These are phyloP conservation scores for Xerocomellus amylosporus DNA, from an alignment of 768 basidiomycete genomes.

Conservation along the genomic window DNA sequence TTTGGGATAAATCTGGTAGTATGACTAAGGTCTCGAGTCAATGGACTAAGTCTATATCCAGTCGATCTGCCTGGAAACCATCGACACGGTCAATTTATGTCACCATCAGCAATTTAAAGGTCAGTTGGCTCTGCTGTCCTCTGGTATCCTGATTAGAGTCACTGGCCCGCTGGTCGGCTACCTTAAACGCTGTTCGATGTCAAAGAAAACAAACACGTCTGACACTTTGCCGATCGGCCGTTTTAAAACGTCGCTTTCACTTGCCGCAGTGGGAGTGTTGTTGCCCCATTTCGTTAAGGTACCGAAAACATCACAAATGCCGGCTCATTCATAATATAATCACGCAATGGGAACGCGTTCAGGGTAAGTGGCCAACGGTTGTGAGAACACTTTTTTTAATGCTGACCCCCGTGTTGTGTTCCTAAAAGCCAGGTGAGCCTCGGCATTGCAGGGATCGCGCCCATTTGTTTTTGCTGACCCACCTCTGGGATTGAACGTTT, in stretches of 20 bases:
- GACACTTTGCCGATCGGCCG: conserved; percentile 12
- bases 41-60: not conserved
- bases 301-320: conserved; percentile 1
- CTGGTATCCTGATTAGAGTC: not conserved
- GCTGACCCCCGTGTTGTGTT: not conserved
- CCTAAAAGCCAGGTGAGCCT: conserved; percentile 12
- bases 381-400: conserved; percentile 3
- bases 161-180: not conserved
- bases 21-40: too few relatives aligned
- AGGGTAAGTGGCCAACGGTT: not conserved
- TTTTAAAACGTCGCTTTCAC: not conserved
- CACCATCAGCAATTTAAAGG: not conserved
- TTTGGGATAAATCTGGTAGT: not conserved
- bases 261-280: not conserved
- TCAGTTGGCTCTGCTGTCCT: not conserved
- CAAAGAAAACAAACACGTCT: not conserved
- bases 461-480: conserved; percentile 6
- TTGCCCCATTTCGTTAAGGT: conserved; percentile 20
- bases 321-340: conserved; percentile 7
- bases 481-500: conserved; percentile 3
- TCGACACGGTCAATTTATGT: not conserved
- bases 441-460: not conserved
- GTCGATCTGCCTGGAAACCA: not conserved
- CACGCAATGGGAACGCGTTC: conserved; percentile 13
- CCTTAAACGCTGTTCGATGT: not conserved